Base-by-base conservation (phyloP, 306 rosid genomes). In the Prunus padus region DNA sequence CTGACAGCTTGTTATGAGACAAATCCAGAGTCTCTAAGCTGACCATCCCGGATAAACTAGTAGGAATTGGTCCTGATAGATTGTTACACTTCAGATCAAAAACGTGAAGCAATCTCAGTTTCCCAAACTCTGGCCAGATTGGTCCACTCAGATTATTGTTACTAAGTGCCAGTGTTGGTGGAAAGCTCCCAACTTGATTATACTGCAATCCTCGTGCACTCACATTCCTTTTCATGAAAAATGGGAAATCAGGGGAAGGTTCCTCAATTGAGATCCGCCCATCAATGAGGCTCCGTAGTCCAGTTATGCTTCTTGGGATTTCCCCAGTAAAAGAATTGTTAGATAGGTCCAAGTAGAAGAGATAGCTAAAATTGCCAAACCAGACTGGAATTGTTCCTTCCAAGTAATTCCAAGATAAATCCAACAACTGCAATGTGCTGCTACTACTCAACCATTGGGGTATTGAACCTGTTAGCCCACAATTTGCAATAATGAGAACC, bases 281-380 rank as follows among this genome's bases (percentile, higher is more conserved):
- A 54, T 15, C 14, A 20, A 86, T 55, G 66, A 88, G 85, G 57
- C 83, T 23, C 31, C 0, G 42, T n/a, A 88, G 68, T 19, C 60
- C 73, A 11, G 90, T 82, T 30, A 86, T 7, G 67, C 42, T 73
- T 47, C 22, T 80, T 0, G 87, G 92, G 15, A 88, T 84, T 47
- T 83, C 85, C 30, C 87, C 90, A 0, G 76, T 28, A 7, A 88
- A 76, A 3, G 92, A 82, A 81, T 88, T 88, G 82, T 88, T 88
- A 8, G 92, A 88, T 19, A 88, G 4, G 79, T 86, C 92, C 87
- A 88, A 76, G 87, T 84, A 88, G 71, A 86, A 88, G 30, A 88
- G 86, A 67, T 11, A 0, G 4, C 8, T 13, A 47, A 88, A 82
- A 19, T 65, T 11, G 12, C 85, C 92, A 30, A 88, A 52, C 84